A percentile compares a stretch with the other conserved stretches of the same genome.
Conservation (phyloP, 371 early-diverging fungal genomes). For the Lichtheimia ramosa region DNA sequence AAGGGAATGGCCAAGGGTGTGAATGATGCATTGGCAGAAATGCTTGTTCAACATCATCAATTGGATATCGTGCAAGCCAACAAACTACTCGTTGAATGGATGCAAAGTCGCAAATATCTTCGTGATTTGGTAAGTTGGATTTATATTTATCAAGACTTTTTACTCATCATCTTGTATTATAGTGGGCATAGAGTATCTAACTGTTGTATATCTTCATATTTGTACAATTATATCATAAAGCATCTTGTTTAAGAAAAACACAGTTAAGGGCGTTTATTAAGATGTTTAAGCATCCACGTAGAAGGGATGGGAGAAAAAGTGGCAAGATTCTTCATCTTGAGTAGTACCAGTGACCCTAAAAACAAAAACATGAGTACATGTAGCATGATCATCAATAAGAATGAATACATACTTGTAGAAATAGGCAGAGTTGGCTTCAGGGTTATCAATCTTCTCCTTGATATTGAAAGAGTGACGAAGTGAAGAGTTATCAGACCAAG, state of each 20-base stretch:
- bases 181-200: conserved; percentile 11
- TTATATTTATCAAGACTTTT: too few relatives aligned
- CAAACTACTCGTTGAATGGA: conserved; percentile 62
- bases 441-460: conserved; percentile 14
- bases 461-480: conserved; percentile 12
- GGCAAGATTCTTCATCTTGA: conserved; percentile 12
- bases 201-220: background rate
- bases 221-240: background rate
- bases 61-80: conserved; percentile 56
- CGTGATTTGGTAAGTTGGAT: conserved; percentile 63
- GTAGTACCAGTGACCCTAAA: conserved; percentile 15
- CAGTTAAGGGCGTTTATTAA: background rate
- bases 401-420: conserved; percentile 21
- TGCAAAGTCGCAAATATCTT: conserved; percentile 63
- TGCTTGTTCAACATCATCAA: conserved; percentile 55
- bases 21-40: conserved; percentile 70
- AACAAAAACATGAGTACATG: background rate
- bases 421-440: conserved; percentile 13
- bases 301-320: conserved; percentile 26
- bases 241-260: background rate
- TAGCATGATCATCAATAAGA: background rate
- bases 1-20: conserved; percentile 90
- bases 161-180: background rate
- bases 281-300: conserved; percentile 8
- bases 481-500: conserved; percentile 10